Base-by-base conservation (phyloP, 192 early-diverging fungal genomes). In the Linnemannia exigua region DNA sequence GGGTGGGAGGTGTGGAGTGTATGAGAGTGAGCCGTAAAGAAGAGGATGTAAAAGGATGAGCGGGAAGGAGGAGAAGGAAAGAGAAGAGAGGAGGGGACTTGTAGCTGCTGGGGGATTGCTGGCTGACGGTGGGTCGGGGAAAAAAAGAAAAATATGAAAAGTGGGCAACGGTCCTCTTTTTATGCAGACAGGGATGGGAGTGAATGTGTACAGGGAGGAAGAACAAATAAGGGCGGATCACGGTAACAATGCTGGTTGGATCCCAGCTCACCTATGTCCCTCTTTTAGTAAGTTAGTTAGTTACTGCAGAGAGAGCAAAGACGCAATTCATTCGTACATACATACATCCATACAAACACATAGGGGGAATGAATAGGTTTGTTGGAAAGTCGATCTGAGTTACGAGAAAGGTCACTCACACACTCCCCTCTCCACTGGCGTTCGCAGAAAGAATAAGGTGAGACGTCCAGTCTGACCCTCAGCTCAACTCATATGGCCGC, bases 51-150 rank as follows among this genome's bases (percentile, higher is more conserved):
- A 48, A 47, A n/a, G 12, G 73, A 33, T 44, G 47, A 48, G 22
- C 47, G 22, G 17, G 50, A 63, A 14, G 58, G 17, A 16, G 20
- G 58, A 16, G 28, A 22, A 46, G 44, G 28, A 63, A 14, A 16
- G 35, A 33, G 35, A 67, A 35, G 28, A 67, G 67, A n/a, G 0
- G 33, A 31, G 3, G 44, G 52, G 52, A 54, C 52, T 54, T 54
- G 52, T 54, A 54, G 52, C 52, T 54, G 52, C 52, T 54, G n/a
- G n/a, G 17, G 52, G 52, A 54, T 54, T 20, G 52, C 52, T 70
- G 38, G 68, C n/a, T 25, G 35, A 41, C 68, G 35, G 35, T 44
- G 37, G 36, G 37, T 38, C 20, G 25, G 20, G 5, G 41, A 46
- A 17, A 70, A 70, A 35, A 11, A 15, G n/a, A 70, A 44, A 8